Evolutionary conservation across 768 basidiomycete genomes (phyloP).

Genomic region (Boletus speciosus): DNA sequence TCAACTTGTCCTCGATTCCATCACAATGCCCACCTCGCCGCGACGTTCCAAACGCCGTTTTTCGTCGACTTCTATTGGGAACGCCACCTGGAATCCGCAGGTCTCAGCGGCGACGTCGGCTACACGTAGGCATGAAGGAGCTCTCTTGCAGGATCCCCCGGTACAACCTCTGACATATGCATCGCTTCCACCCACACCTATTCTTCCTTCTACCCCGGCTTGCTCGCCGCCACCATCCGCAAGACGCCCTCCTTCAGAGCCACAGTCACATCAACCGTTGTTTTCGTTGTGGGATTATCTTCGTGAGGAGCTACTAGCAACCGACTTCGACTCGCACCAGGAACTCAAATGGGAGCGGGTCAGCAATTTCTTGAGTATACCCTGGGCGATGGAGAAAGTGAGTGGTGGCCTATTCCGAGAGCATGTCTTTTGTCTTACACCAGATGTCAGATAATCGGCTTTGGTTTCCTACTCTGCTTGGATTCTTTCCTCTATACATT

Average conservation of each 20-base stretch:
- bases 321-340: constrained; percentile 93
- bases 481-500: constrained; percentile 98
- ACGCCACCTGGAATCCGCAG: constrained; percentile 23
- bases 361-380: constrained; percentile 91
- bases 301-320: constrained; percentile 80
- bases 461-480: constrained; percentile 90
- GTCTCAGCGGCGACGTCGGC: constrained; percentile 7
- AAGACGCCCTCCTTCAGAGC: constrained; percentile 12
- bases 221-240: constrained; percentile 23
- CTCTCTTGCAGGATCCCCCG: constrained; percentile 3
- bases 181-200: constrained; percentile 73
- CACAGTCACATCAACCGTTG: constrained; percentile 37
- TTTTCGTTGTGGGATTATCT: constrained; percentile 94
- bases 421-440: constrained; percentile 3
- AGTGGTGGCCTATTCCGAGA: constrained; percentile 4
- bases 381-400: constrained; percentile 91
- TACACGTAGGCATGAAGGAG: constrained; percentile 14
- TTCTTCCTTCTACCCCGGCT: constrained; percentile 44
- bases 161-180: constrained; percentile 54
- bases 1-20: not conserved
- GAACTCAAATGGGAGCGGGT: constrained; percentile 96
- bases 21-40: constrained; percentile 31
- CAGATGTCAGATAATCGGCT: constrained; percentile 69
- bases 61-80: constrained; percentile 26
- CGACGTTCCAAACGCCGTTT: constrained; percentile 33